Base-by-base conservation (phyloP, 2,329 filamentous ascomycete genomes). In the Penicillium sp. region DNA sequence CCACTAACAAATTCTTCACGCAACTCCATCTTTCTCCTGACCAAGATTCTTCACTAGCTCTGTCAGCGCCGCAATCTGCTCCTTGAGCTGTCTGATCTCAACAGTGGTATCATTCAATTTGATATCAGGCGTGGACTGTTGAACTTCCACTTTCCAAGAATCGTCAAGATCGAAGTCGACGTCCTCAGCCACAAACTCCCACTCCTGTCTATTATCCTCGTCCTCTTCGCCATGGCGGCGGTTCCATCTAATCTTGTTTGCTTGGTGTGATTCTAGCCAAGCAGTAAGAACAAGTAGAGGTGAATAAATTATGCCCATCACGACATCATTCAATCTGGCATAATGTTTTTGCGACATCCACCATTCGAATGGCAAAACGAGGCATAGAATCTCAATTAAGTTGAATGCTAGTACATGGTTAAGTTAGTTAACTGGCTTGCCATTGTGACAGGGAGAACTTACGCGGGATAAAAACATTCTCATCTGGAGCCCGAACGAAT, bases 401-500 rank as follows among this genome's bases (percentile, higher is more conserved):
- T 99, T 99, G 74, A 99, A 89, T 0, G 94, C 74, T 78, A 49
- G 17, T 33, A 15, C 23, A 47, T 21, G 10, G 18, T 32, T 2
- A 30, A 26, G 5, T 29, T 37, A n/a, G n/a, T n/a, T n/a, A n/a
- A n/a, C n/a, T n/a, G n/a, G n/a, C n/a, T n/a, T n/a, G n/a, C n/a
- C n/a, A n/a, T n/a, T n/a, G n/a, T n/a, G n/a, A 15, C 27, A 21
- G 4, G 18, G 46, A 13, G 20, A 10, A 64, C 73, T 60, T 65
- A 78, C 75, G 94, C 0, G 94, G 87, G 65, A 99, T 96, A 74
- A 94, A 99, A 49, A 99, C 94, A 62, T 99, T 99, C 72, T 99
- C 94, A 64, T 99, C 94, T 0, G 94, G 94, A 0, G 94, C 94
- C 42, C 94, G 90, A 15, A 97, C 90, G 65, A 97, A 99, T 65